Evolutionary conservation across 495 filamentous ascomycete genomes (phyloP).

Genomic region (Aspergillus sclerotioniger): DNA sequence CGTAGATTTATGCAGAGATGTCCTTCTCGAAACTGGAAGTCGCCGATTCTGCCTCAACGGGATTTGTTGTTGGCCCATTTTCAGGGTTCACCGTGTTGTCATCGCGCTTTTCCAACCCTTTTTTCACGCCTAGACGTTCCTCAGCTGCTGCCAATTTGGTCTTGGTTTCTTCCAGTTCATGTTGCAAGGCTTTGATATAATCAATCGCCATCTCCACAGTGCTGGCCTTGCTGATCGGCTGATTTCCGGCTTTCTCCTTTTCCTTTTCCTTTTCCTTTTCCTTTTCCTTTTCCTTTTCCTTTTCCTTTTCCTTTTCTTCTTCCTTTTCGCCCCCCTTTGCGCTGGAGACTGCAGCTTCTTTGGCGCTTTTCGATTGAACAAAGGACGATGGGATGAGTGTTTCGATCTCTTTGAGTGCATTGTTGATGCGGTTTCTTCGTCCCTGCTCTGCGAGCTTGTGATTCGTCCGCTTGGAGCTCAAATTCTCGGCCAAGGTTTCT

Average conservation of each 20-base stretch:
- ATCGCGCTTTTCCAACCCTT: not conserved
- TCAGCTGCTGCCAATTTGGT: slow-evolving; percentile 63
- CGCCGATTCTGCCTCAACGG: not conserved
- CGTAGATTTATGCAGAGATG: slow-evolving; percentile 2
- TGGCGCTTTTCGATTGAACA: slow-evolving; percentile 33
- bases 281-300: no score
- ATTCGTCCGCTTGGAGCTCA: slow-evolving; percentile 94
- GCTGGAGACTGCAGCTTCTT: slow-evolving; percentile 32
- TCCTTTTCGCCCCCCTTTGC: slow-evolving; percentile 42
- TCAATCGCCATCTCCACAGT: slow-evolving; percentile 95
- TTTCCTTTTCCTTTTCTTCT: slow-evolving; percentile 45
- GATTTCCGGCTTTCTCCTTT: slow-evolving; percentile 47
- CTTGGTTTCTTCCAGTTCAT: slow-evolving; percentile 67
- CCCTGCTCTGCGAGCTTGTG: slow-evolving; percentile 99
- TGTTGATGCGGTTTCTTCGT: slow-evolving; percentile 91
- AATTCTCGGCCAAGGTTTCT: slow-evolving; percentile 81
- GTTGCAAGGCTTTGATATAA: slow-evolving; percentile 84
- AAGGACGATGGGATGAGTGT: slow-evolving; percentile 65
- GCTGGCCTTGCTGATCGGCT: slow-evolving; percentile 84
- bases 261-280: slow-evolving; percentile 41
- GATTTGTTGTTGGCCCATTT: not conserved
- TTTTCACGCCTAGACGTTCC: slow-evolving; percentile 40
- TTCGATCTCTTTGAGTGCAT: slow-evolving; percentile 87
- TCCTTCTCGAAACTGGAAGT: not conserved
- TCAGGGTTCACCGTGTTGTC: not conserved